Evolutionary conservation across 2,329 filamentous ascomycete genomes (phyloP).

Genomic region (Diaporthe caulivora): DNA sequence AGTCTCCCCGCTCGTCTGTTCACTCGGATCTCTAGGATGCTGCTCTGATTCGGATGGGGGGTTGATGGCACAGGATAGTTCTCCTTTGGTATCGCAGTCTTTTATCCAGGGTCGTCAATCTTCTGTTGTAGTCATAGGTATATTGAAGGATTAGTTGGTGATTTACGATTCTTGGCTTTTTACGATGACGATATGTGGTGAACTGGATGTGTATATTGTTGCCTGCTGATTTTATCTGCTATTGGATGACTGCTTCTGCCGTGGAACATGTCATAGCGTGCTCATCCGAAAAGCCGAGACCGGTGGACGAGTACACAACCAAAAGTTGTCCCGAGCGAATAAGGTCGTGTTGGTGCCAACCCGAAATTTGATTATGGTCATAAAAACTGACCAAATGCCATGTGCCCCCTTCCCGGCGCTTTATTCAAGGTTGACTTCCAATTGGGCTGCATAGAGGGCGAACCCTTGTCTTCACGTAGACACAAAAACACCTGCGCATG

Average conservation of each 20-base stretch:
- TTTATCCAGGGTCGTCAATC: neutral
- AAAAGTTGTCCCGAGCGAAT: neutral
- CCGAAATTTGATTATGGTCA: too few species aligned
- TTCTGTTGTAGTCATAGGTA: conserved; percentile 6
- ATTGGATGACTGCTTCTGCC: neutral
- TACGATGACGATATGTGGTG: neutral
- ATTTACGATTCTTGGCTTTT: neutral
- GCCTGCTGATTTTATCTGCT: neutral
- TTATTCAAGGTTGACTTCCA: too few species aligned
- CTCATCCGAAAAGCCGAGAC: too few species aligned
- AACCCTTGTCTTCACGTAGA: too few species aligned
- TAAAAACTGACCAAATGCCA: too few species aligned
- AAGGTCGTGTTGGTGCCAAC: too few species aligned
- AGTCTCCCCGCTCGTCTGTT: conserved; percentile 41
- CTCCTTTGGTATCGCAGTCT: neutral
- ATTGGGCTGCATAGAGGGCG: too few species aligned
- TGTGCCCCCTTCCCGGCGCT: too few species aligned
- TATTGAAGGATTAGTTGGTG: neutral
- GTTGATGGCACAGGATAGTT: neutral
- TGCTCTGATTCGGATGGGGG: neutral
- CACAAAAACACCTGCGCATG: too few species aligned
- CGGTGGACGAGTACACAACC: neutral
- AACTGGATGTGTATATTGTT: neutral
- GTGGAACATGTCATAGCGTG: neutral
- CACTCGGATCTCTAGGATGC: neutral